Evolutionary conservation across 176 grass and related monocot genomes (phyloP), one percentile per base, ranked within the genome.

Genomic region (Cenchrus americanus): DNA sequence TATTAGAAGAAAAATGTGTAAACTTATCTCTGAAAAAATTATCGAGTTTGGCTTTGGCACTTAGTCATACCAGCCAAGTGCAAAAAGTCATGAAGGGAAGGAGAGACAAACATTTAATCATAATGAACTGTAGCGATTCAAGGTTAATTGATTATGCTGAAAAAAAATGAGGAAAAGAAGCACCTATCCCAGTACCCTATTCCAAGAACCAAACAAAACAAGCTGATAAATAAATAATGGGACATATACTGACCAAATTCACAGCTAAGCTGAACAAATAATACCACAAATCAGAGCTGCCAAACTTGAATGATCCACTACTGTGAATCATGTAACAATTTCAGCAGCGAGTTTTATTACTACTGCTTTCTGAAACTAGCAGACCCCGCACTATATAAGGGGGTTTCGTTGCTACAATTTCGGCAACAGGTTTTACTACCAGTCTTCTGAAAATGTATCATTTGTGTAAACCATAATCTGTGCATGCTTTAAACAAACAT

Each of bases 41-140:
- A 65, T 73, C 26, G 43, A 34, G 14, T 64, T 73, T 66, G 40
- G 26, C 24, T 18, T 11, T 43, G 34, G 34, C 34, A 37, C 18
- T 55, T 79, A 30, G 21, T 34, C 55, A 66, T 23, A 18, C 24
- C 74, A 78, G 21, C 8, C 27, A 69, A 82, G 30, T 71, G 22
- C 30, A 13, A 30, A 51, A 73, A 3, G 8, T 9, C 40, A 80
- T 37, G 72, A 62, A 79, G 79, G 26, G 18, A 60, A 26, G 42
- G 55, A 63, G 11, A 15, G 22, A 58, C 15, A 63, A 15, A 17
- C 26, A 57, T 42, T 57, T 58, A 58, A 21, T 27, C 59, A 37
- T 23, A 50, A 24, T 63, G 26, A 73, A 50, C 26, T 27, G 50
- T 66, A 17, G 6, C 4, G 47, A 73, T 51, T 13, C 19, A 27